A percentile compares a stretch with the other conserved stretches of the same genome.
Conservation (phyloP, 129 eudicot species). For the Flaveria linearis region DNA sequence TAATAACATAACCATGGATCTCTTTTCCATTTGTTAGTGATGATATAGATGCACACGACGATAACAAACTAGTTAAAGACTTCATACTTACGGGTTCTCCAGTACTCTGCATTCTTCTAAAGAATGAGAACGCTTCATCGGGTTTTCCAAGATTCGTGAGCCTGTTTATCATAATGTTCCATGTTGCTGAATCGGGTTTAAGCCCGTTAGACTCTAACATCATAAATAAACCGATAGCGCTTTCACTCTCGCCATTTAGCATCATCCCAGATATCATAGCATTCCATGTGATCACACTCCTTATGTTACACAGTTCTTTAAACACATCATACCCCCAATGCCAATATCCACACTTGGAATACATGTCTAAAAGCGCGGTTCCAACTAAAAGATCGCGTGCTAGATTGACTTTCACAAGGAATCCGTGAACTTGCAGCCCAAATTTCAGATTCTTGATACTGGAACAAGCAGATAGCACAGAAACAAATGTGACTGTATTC, state of each 20-base stretch:
- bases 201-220: conserved; percentile 53
- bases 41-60: conserved; percentile 59
- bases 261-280: conserved; percentile 76
- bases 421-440: conserved; percentile 69
- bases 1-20: conserved; percentile 61
- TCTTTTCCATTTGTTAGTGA: conserved; percentile 51
- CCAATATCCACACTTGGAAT: conserved; percentile 75
- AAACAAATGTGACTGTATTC: conserved; percentile 54
- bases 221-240: conserved; percentile 51
- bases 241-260: conserved; percentile 58
- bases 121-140: conserved; percentile 56
- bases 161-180: conserved; percentile 87
- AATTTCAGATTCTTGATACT: conserved; percentile 37
- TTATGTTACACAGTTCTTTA: conserved; percentile 40
- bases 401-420: conserved; percentile 42
- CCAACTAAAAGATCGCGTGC: conserved; percentile 49
- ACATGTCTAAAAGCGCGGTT: conserved; percentile 78
- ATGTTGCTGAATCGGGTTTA: conserved; percentile 77
- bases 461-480: conserved; percentile 66
- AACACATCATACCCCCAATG: conserved; percentile 54
- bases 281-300: conserved; percentile 79
- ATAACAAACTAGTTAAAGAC: conserved; percentile 57
- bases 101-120: conserved; percentile 56
- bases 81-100: conserved; percentile 41
- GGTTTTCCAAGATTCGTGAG: conserved; percentile 53